Evolutionary conservation across 345 rosid species (phyloP), one percentile per base, ranked within the genome.

Genomic region (Populus deltoides): DNA sequence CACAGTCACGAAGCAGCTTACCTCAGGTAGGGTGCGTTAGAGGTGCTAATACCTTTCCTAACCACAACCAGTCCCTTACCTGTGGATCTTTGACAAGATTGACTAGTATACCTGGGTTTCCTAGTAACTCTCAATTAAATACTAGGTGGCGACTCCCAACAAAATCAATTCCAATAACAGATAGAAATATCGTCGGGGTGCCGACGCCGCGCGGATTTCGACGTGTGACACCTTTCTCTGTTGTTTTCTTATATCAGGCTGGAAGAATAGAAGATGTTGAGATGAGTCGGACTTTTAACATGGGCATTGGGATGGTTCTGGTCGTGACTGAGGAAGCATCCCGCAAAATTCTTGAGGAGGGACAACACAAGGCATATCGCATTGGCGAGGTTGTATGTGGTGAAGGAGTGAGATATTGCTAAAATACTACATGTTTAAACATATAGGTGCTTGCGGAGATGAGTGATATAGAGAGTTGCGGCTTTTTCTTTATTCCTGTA

Each of bases 281-380:
- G 89, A 96, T 96, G 98, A 86, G 90, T 67, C 87, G 97, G 69
- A 93, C 97, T 22, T 96, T 93, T 77, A 93, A 96, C 85, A 82
- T 91, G 93, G 99, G 99, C 27, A 89, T 93, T 43, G 98, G 98
- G 74, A 91, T 96, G 99, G 98, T 93, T 27, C 74, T 96, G 31
- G 89, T 90, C 17, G 88, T 89, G 68, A 89, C 83, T 68, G 79
- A 86, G 61, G 98, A 91, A 71, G 97, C 92, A 7, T 86, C 94
- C 2, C 61, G 7, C 17, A 77, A 89, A 81, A 83, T 95, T 82
- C 88, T 91, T 9, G 85, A 57, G 6, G 91, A 86, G 51, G 68
- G 79, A 75, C 80, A 86, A 12, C 83, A 74, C 73, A 81, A 78
- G 57, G 91, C 92, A 6, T 88, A 87, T 77, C 88, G 57, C 65